Conservation (phyloP, 108 stramenopile species). For the Schizochytrium sp. region DNA sequence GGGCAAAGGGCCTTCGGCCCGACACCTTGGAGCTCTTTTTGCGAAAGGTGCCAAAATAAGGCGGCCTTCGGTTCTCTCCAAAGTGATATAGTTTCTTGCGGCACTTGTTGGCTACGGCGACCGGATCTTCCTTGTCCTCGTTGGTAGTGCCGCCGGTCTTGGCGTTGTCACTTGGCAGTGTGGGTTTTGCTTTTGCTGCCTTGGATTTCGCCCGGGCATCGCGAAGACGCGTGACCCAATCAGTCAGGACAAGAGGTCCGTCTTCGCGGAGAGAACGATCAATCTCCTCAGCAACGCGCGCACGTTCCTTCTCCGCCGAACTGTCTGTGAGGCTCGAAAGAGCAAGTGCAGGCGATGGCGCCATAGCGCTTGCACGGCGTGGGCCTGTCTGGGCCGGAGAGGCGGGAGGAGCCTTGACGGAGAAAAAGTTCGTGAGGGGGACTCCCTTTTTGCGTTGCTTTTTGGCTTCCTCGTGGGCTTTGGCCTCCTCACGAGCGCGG, state of each 20-base stretch:
- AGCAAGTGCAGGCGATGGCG: neutral
- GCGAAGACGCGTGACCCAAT: neutral
- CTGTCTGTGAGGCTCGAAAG: neutral
- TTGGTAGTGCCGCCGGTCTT: neutral
- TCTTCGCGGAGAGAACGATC: neutral
- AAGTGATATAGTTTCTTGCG: neutral
- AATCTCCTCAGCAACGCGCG: neutral
- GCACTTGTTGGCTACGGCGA: neutral
- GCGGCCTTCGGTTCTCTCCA: neutral
- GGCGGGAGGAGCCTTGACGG: neutral
- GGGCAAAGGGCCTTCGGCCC: neutral
- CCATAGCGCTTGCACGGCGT: neutral
- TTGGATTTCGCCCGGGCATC: neutral
- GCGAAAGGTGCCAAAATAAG: slow-evolving; percentile 5
- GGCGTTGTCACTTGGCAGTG: neutral
- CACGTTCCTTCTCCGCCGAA: neutral
- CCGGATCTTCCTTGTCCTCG: neutral
- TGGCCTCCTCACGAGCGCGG: neutral
- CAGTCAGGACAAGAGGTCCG: neutral
- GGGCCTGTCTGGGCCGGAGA: neutral
- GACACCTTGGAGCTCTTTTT: neutral
- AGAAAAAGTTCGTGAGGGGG: neutral
- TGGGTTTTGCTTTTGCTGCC: neutral
- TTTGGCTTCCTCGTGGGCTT: neutral
- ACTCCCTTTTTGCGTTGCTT: neutral